Percentiles rank a stretch among this genome's conserved stretches.
Conservation (phyloP, 805 yeast species). For the Ogataea glucozyma region DNA sequence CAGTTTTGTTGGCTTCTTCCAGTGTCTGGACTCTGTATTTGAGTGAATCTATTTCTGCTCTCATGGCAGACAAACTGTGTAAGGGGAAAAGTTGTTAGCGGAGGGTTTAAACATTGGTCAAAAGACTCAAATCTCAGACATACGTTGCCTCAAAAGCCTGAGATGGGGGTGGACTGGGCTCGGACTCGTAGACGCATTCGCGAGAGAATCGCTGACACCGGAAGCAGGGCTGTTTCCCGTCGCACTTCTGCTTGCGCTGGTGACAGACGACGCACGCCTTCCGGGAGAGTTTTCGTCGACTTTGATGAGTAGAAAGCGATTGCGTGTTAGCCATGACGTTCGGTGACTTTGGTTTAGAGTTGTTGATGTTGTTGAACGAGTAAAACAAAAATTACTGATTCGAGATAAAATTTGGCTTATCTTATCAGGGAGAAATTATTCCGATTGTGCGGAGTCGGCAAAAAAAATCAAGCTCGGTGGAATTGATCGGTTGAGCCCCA, state of each 20-base stretch:
- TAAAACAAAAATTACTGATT: no score
- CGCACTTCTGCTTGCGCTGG: slow-evolving; percentile 13
- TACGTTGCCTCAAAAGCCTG: no score
- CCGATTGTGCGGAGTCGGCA: no score
- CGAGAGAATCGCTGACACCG: slow-evolving; percentile 8
- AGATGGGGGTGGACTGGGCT: background rate
- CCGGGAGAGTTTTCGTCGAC: background rate
- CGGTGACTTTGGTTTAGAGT: no score
- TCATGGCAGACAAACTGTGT: background rate
- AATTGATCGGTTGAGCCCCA: no score
- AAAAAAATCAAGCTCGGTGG: no score
- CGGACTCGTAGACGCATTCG: slow-evolving; percentile 10
- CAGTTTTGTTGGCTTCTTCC: background rate
- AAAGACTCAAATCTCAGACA: no score
- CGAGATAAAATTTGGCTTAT: no score
- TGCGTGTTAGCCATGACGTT: no score
- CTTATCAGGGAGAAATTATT: no score
- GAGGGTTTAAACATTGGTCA: background rate
- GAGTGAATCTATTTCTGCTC: background rate
- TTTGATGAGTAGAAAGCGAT: no score
- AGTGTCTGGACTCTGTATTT: background rate
- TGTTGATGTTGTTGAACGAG: no score
- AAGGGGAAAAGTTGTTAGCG: background rate
- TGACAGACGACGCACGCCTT: slow-evolving; percentile 13
- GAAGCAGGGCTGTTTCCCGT: slow-evolving; percentile 13